phyloP scores from a whole-genome alignment of 2,329 filamentous ascomycete genomes.

The Pleoardoris graminearum region DNA sequence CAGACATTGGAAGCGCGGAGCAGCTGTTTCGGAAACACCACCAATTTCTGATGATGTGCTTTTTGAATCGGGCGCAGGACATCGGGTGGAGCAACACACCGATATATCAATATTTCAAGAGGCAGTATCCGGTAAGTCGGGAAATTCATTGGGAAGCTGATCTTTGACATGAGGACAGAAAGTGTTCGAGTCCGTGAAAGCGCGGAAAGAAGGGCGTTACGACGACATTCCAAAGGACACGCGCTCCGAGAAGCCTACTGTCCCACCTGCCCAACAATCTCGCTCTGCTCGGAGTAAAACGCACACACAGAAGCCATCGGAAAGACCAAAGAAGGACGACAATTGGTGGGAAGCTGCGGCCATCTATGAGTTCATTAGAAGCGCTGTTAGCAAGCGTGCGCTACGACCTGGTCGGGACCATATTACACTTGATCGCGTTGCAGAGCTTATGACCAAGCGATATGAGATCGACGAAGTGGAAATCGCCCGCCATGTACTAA shows the following conservation, averaged over 20 bases:
- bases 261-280: slow-evolving; percentile 8
- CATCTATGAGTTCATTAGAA: slow-evolving; percentile 48
- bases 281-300: slow-evolving; percentile 12
- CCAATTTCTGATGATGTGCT: slow-evolving; percentile 51
- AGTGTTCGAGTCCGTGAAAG: slow-evolving; percentile 37
- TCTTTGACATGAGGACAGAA: slow-evolving; percentile 25
- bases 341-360: slow-evolving; percentile 46
- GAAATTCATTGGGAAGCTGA: too few species aligned
- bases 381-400: slow-evolving; percentile 38
- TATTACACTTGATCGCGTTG: slow-evolving; percentile 39
- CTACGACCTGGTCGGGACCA: slow-evolving; percentile 34
- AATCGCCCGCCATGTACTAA: slow-evolving; percentile 37
- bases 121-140: slow-evolving; percentile 42
- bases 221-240: slow-evolving; percentile 14
- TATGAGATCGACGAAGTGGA: slow-evolving; percentile 44
- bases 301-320: slow-evolving; percentile 11
- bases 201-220: slow-evolving; percentile 35
- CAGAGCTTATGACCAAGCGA: slow-evolving; percentile 38
- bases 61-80: slow-evolving; percentile 50
- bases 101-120: slow-evolving; percentile 47
- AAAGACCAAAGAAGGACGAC: slow-evolving; percentile 42
- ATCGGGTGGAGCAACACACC: slow-evolving; percentile 50
- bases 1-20: slow-evolving; percentile 28
- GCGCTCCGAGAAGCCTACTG: slow-evolving; percentile 14
- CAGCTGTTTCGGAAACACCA: slow-evolving; percentile 42